Evolutionary conservation across 2,329 filamentous ascomycete genomes (phyloP).

Genomic region (Colletotrichum echinochloae): DNA sequence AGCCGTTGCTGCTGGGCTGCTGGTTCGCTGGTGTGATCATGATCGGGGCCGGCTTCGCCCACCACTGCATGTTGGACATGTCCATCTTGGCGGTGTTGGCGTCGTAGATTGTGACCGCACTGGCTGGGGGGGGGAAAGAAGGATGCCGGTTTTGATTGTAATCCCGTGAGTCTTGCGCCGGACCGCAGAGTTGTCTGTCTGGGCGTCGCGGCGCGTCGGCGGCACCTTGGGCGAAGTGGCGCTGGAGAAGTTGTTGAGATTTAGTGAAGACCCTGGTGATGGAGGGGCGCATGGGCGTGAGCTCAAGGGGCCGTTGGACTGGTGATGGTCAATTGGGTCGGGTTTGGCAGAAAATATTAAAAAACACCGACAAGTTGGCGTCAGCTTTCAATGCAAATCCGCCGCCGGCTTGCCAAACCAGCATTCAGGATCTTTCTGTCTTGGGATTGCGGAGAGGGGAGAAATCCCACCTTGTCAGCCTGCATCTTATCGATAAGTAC

Average conservation of each 20-base stretch:
- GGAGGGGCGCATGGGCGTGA: constrained; percentile 26
- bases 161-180: background rate
- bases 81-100: constrained; percentile 9
- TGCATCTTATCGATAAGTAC: constrained; percentile 15
- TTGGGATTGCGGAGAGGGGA: constrained; percentile 3
- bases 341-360: too few species aligned
- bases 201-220: background rate
- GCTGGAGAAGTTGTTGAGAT: constrained; percentile 16
- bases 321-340: background rate
- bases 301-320: background rate
- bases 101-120: background rate
- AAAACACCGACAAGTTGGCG: background rate
- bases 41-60: constrained; percentile 31
- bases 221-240: background rate
- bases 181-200: background rate
- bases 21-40: constrained; percentile 8
- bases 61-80: constrained; percentile 35
- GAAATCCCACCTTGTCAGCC: background rate
- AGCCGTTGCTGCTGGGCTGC: constrained; percentile 18
- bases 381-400: background rate
- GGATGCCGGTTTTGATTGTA: background rate
- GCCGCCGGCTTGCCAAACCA: background rate
- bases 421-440: background rate
- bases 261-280: constrained; percentile 18
- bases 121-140: too few species aligned